Base-by-base conservation (phyloP, 169 alveolate species). In the Plasmodium chabaudi region DNA sequence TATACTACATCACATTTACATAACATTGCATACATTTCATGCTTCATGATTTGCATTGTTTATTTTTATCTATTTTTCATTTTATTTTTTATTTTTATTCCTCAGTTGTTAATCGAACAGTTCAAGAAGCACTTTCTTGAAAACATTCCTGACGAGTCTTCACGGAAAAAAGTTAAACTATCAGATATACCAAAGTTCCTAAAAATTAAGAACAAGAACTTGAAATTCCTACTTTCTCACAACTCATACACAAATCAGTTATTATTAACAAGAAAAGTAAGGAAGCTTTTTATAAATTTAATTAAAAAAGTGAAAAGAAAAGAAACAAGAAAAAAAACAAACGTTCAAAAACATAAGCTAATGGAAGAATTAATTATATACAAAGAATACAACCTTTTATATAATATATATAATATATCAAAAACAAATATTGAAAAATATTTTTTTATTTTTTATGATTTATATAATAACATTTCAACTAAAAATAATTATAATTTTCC, bases 171-270 rank as follows among this genome's bases (percentile, higher is more conserved):
- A 67, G 13, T 56, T 10, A 82, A 56, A 46, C 21, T 82, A 9
- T 69, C 67, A 67, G 90, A 82, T 27, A 39, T 82, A 6, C 59
- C 68, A 15, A 65, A 65, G 13, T 21, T 15, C 44, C 55, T 55
- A 10, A 53, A 82, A 15, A 25, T 82, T 67, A 82, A 67, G 25
- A 82, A 82, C 74, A 82, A 67, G 42, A 71, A 64, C 13, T 49
- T 82, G 25, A 65, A 67, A 12, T 82, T 65, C 42, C 64, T 82
- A 10, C 39, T 82, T 42, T 42, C 44, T 5, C 90, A 82, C 49
- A 82, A 82, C 25, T 56, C 84, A 1, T 82, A 82, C 46, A 61
- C 90, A n/a, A 82, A 82, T 27, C 79, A 82, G n/a, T 67, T 67
- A 82, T 67, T 67, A 59, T 46, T 82, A 47, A 82, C 90, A 3